Percentiles rank a stretch among this genome's conserved stretches.
phyloP scores from a whole-genome alignment of 139 green algal species.

The Chlorella ohadii region DNA sequence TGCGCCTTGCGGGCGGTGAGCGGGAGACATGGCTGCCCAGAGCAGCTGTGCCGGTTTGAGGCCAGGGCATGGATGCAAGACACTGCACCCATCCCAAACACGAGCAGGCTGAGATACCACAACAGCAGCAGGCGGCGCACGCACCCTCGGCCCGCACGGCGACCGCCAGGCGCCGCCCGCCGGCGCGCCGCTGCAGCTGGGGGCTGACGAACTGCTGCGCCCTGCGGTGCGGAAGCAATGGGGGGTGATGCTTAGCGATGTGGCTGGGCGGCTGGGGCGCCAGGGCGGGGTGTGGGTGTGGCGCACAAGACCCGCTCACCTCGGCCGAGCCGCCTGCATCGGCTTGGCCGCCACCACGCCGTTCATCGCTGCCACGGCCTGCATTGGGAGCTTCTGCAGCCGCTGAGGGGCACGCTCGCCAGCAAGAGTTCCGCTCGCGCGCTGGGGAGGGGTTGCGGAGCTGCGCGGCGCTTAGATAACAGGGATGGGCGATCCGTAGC shows the following conservation, averaged over 20 bases:
- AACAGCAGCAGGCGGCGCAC: neutral
- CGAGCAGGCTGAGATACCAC: neutral
- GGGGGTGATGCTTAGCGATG: neutral
- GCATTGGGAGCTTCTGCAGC: neutral
- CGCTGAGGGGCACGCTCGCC: too few species aligned
- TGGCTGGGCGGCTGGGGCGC: neutral
- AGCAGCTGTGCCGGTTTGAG: neutral
- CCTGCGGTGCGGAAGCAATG: neutral
- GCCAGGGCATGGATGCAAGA: neutral
- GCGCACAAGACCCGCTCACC: neutral
- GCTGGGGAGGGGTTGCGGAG: too few species aligned
- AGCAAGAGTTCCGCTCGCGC: too few species aligned
- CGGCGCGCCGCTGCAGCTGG: neutral
- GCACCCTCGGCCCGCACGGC: constrained; percentile 18
- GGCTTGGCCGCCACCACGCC: neutral
- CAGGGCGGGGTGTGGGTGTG: neutral
- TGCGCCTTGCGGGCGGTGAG: neutral
- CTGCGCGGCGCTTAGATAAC: too few species aligned
- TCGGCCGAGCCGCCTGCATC: constrained; percentile 11
- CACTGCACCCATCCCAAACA: neutral
- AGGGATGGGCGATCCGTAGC: too few species aligned
- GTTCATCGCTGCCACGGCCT: neutral
- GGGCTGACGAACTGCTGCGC: constrained; percentile 1
- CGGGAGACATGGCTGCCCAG: neutral
- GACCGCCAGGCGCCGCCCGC: constrained; percentile 10